Evolutionary conservation across 2,329 filamentous ascomycete genomes (phyloP).

Genomic region (Xylaria polymorpha): DNA sequence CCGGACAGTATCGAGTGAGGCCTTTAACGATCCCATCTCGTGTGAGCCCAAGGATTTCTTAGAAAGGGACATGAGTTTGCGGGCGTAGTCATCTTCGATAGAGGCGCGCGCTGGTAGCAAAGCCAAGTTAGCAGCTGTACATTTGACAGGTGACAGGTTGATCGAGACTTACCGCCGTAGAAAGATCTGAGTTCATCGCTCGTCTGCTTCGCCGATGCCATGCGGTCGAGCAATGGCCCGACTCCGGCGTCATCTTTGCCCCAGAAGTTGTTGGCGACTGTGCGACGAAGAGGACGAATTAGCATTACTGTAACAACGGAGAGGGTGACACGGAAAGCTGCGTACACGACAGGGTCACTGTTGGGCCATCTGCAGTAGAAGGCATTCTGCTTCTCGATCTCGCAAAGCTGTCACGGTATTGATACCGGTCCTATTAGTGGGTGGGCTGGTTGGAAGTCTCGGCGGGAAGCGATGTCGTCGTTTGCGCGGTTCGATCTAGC

Average conservation of each 20-base stretch:
- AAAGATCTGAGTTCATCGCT: slow-evolving; percentile 94
- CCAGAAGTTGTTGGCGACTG: slow-evolving; percentile 99
- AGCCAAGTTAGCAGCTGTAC: slow-evolving; percentile 8
- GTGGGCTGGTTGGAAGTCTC: neutral
- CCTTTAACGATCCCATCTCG: slow-evolving; percentile 84
- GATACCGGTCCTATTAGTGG: neutral
- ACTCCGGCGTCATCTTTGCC: slow-evolving; percentile 98
- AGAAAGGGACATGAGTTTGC: slow-evolving; percentile 86
- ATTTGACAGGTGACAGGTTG: neutral
- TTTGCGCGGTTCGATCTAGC: neutral
- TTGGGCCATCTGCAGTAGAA: slow-evolving; percentile 40
- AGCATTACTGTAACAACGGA: slow-evolving; percentile 31
- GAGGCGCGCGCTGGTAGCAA: slow-evolving; percentile 78
- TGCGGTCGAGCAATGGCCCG: slow-evolving; percentile 88
- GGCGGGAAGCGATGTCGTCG: neutral
- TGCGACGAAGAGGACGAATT: slow-evolving; percentile 9
- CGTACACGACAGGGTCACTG: slow-evolving; percentile 49
- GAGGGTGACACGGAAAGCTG: neutral
- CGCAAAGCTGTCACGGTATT: slow-evolving; percentile 36
- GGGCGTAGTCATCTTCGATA: slow-evolving; percentile 96
- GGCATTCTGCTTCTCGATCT: slow-evolving; percentile 37
- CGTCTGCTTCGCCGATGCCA: slow-evolving; percentile 93
- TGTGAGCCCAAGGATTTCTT: slow-evolving; percentile 90
- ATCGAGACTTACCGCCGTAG: slow-evolving; percentile 73
- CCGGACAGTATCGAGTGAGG: slow-evolving; percentile 87